Evolutionary conservation across 2,329 filamentous ascomycete species (phyloP).

Genomic region (Xylaria sp.): DNA sequence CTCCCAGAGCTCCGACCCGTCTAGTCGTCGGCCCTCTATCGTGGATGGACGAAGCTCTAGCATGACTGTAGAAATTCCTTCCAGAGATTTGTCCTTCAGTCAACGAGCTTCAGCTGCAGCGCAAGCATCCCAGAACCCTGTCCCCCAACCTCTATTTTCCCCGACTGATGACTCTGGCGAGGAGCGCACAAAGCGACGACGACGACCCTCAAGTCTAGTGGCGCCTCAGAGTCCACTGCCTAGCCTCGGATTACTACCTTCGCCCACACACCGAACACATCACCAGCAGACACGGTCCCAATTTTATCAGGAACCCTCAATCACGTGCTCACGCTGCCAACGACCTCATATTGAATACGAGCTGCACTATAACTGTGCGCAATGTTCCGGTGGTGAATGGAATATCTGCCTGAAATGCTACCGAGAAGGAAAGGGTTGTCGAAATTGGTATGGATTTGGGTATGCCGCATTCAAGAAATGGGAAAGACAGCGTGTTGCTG

Average conservation of each 20-base stretch:
- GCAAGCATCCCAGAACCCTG: conserved; percentile 31
- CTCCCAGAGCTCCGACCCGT: conserved; percentile 54
- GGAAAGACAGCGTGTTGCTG: conserved; percentile 62
- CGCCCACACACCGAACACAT: conserved; percentile 44
- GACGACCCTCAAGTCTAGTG: conserved; percentile 56
- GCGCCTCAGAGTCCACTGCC: conserved; percentile 50
- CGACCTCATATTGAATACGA: conserved; percentile 83
- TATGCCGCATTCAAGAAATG: conserved; percentile 75
- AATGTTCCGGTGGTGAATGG: conserved; percentile 77
- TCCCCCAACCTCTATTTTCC: conserved; percentile 37
- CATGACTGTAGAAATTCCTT: conserved; percentile 48
- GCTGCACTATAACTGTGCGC: conserved; percentile 83
- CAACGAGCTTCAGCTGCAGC: conserved; percentile 48
- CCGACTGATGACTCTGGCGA: conserved; percentile 38
- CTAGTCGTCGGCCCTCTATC: conserved; percentile 54
- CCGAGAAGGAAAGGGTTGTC: conserved; percentile 78
- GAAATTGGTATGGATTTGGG: conserved; percentile 90
- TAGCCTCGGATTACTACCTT: conserved; percentile 49
- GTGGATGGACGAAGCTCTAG: conserved; percentile 57
- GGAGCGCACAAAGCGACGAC: conserved; percentile 43
- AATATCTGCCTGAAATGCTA: conserved; percentile 87
- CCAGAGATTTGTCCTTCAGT: conserved; percentile 53
- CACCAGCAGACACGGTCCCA: conserved; percentile 59
- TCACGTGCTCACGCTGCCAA: conserved; percentile 78
- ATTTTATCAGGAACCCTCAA: conserved; percentile 75